Percentiles rank a stretch among this genome's conserved stretches.
These are phyloP conservation scores for Rhinocladiella mackenziei DNA, from an alignment of 2,329 filamentous ascomycete genomes.

Conservation along the genomic window DNA sequence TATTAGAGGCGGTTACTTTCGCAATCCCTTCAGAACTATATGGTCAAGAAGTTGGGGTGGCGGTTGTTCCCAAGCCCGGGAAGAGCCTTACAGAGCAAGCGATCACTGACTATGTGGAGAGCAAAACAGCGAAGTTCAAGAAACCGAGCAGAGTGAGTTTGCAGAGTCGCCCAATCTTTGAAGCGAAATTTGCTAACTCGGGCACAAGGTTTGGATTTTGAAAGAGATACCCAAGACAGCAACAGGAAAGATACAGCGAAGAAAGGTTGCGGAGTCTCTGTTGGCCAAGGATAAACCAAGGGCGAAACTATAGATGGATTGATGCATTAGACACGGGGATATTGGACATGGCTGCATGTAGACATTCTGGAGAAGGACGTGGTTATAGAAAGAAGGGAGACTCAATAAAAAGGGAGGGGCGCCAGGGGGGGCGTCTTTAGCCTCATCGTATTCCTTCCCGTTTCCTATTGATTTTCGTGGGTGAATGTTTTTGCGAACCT, in stretches of 20 bases:
- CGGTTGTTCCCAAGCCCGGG: slow-evolving; percentile 68
- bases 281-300: slow-evolving; percentile 60
- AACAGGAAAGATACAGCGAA: slow-evolving; percentile 83
- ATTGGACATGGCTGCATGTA: slow-evolving; percentile 2
- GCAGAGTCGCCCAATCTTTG: not conserved
- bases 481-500: too few relatives aligned
- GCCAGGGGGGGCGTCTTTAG: too few relatives aligned
- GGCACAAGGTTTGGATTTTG: slow-evolving; percentile 64
- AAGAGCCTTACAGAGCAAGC: slow-evolving; percentile 55
- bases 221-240: slow-evolving; percentile 84
- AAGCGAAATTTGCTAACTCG: slow-evolving; percentile 1
- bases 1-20: slow-evolving; percentile 78
- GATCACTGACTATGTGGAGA: slow-evolving; percentile 64
- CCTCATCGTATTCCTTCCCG: not conserved
- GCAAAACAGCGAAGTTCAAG: slow-evolving; percentile 77
- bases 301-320: slow-evolving; percentile 47
- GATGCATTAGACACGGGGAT: not conserved
- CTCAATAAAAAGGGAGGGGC: too few relatives aligned
- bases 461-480: slow-evolving; percentile 11
- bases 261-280: slow-evolving; percentile 84
- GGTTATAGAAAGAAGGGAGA: too few relatives aligned
- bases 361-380: too few relatives aligned
- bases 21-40: slow-evolving; percentile 78
- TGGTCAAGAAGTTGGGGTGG: slow-evolving; percentile 75
- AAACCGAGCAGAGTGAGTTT: slow-evolving; percentile 69